These are phyloP conservation scores for Globisporangium cederbergense DNA, from an alignment of 352 stramenopile species.

Conservation along the genomic window DNA sequence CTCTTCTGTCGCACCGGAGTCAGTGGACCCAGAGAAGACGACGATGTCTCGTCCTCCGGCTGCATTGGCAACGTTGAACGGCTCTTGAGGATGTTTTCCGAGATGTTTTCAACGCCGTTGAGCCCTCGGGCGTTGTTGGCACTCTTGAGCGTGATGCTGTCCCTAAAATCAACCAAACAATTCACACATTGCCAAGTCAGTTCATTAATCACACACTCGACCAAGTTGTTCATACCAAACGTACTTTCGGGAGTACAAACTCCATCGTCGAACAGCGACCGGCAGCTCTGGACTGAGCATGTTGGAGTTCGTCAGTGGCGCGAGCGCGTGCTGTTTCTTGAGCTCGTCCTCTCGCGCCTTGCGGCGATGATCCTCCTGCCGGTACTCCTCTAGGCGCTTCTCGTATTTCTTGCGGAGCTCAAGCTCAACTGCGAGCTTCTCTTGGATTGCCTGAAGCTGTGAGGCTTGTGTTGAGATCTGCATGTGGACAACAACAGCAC, in stretches of 20 bases:
- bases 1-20: slow-evolving; percentile 29
- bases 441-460: slow-evolving; percentile 63
- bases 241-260: slow-evolving; percentile 64
- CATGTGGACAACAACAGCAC: background rate
- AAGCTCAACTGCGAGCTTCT: slow-evolving; percentile 58
- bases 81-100: slow-evolving; percentile 69
- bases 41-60: slow-evolving; percentile 24
- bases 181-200: background rate
- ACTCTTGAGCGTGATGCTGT: slow-evolving; percentile 28
- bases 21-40: slow-evolving; percentile 8
- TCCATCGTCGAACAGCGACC: slow-evolving; percentile 52
- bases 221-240: slow-evolving; percentile 12
- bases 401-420: slow-evolving; percentile 77
- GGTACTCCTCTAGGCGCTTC: slow-evolving; percentile 68
- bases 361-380: slow-evolving; percentile 53
- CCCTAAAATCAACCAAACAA: slow-evolving; percentile 20
- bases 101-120: slow-evolving; percentile 72
- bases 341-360: slow-evolving; percentile 47
- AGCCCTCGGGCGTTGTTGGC: slow-evolving; percentile 32
- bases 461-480: slow-evolving; percentile 60
- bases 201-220: background rate
- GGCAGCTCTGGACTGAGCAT: slow-evolving; percentile 37
- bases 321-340: slow-evolving; percentile 35
- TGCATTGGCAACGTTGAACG: slow-evolving; percentile 28
- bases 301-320: slow-evolving; percentile 26